Percentiles rank a stretch among this genome's conserved stretches.
These are phyloP conservation scores for Cryptosporidium bovis DNA, from an alignment of 169 alveolate species.

Conservation along the genomic window DNA sequence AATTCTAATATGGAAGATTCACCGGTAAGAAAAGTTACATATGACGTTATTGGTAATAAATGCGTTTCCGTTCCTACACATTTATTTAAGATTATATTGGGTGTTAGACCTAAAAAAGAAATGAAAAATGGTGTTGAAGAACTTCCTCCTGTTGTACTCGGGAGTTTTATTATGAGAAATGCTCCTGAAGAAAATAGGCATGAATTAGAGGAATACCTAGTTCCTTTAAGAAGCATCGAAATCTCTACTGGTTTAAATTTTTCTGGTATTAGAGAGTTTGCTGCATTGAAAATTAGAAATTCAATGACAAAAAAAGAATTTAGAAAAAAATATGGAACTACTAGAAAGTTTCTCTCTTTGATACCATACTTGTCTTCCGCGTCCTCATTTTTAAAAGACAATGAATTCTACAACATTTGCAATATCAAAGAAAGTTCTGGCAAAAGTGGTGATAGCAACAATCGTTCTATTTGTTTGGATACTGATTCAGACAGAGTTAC, in stretches of 20 bases:
- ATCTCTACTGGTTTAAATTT: constrained; percentile 70
- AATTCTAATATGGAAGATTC: constrained; percentile 33
- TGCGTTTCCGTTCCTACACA: constrained; percentile 74
- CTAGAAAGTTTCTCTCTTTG: too few relatives aligned
- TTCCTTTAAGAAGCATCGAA: constrained; percentile 75
- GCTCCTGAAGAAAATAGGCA: constrained; percentile 37
- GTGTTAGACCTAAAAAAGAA: constrained; percentile 39
- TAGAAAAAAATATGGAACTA: not conserved
- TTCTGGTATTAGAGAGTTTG: constrained; percentile 51
- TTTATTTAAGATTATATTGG: constrained; percentile 64
- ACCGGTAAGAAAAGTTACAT: constrained; percentile 29
- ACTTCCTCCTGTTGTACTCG: constrained; percentile 54
- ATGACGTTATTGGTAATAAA: constrained; percentile 66
- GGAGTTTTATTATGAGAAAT: constrained; percentile 71
- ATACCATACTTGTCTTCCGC: too few relatives aligned
- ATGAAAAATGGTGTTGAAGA: not conserved
- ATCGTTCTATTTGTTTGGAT: constrained; percentile 35
- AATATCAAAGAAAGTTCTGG: constrained; percentile 15
- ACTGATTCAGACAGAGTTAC: constrained; percentile 27
- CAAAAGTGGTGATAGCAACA: not conserved
- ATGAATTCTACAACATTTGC: not conserved
- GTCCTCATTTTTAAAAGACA: not conserved
- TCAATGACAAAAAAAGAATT: constrained; percentile 7
- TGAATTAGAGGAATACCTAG: constrained; percentile 37
- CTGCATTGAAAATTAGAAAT: not conserved